Evolutionary conservation across 1,284 basidiomycete genomes (phyloP).

Genomic region (Apiotrichum porosum): DNA sequence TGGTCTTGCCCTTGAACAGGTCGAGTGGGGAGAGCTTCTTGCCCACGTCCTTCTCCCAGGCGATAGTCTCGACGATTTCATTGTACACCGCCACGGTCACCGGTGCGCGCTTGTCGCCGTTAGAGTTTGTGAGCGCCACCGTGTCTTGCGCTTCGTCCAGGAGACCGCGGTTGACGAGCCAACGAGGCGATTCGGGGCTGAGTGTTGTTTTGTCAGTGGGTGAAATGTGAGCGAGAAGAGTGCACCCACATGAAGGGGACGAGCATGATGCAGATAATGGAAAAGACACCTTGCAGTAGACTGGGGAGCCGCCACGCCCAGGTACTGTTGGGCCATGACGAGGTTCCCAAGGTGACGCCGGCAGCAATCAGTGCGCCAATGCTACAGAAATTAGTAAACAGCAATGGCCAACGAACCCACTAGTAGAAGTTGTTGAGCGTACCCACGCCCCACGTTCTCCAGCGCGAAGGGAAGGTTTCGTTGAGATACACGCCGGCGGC

Average conservation of each 20-base stretch:
- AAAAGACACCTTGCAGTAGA: conserved; percentile 51
- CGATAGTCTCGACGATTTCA: conserved; percentile 26
- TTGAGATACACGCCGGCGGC: conserved; percentile 12
- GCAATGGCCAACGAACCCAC: too few relatives aligned
- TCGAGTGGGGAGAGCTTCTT: background rate
- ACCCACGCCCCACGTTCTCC: conserved; percentile 7
- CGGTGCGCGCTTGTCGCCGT: conserved; percentile 17
- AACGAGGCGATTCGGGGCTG: conserved; percentile 25
- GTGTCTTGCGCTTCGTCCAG: conserved; percentile 17
- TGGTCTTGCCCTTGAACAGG: conserved; percentile 36
- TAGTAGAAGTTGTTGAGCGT: conserved; percentile 17
- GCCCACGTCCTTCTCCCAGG: conserved; percentile 53
- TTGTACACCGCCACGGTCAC: conserved; percentile 18
- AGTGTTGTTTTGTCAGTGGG: too few relatives aligned
- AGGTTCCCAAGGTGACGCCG: conserved; percentile 17
- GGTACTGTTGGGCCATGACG: conserved; percentile 8
- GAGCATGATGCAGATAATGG: conserved; percentile 48
- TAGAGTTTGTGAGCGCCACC: conserved; percentile 23
- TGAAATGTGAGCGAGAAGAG: too few relatives aligned
- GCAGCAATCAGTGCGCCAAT: conserved; percentile 16
- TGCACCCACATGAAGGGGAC: conserved; percentile 14
- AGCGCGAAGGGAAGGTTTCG: conserved; percentile 16
- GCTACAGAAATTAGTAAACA: too few relatives aligned
- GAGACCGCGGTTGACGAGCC: conserved; percentile 22
- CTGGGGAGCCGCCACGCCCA: conserved; percentile 46